A percentile compares a stretch with the other conserved stretches of the same genome.
Conservation (phyloP, 331 rosid genomes). For the Pyrus hybrid region DNA sequence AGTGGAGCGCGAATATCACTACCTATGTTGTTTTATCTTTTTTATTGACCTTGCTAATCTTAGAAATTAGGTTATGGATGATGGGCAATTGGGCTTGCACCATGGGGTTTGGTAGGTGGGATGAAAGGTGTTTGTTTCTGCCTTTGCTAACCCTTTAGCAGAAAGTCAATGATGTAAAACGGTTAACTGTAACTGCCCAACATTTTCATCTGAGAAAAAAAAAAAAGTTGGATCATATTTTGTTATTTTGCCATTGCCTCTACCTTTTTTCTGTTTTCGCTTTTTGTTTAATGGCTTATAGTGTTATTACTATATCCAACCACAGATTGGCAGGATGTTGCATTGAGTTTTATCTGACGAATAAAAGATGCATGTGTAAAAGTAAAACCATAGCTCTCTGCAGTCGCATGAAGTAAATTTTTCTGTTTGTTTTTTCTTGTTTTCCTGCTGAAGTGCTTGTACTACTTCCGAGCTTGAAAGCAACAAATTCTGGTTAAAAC, state of each 20-base stretch:
- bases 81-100: slow-evolving; percentile 6
- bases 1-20: slow-evolving; percentile 47
- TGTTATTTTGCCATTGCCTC: not conserved
- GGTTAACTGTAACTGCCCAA: slow-evolving; percentile 34
- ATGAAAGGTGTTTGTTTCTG: slow-evolving; percentile 1
- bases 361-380: too few relatives aligned
- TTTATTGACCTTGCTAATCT: slow-evolving; percentile 5
- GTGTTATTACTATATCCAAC: not conserved
- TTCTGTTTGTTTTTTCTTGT: not conserved
- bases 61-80: slow-evolving; percentile 12
- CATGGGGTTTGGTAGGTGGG: slow-evolving; percentile 13
- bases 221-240: slow-evolving; percentile 16
- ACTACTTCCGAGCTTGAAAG: not conserved
- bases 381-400: not conserved
- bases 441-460: too few relatives aligned
- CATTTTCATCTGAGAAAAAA: slow-evolving; percentile 15
- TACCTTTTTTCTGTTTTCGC: not conserved
- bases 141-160: slow-evolving; percentile 29
- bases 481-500: not conserved
- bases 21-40: slow-evolving; percentile 2
- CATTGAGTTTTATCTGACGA: not conserved
- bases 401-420: not conserved
- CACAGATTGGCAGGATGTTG: not conserved
- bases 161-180: slow-evolving; percentile 38
- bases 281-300: not conserved